Evolutionary conservation across 345 rosid species (phyloP).

Genomic region (Pseudoturritis turrita): DNA sequence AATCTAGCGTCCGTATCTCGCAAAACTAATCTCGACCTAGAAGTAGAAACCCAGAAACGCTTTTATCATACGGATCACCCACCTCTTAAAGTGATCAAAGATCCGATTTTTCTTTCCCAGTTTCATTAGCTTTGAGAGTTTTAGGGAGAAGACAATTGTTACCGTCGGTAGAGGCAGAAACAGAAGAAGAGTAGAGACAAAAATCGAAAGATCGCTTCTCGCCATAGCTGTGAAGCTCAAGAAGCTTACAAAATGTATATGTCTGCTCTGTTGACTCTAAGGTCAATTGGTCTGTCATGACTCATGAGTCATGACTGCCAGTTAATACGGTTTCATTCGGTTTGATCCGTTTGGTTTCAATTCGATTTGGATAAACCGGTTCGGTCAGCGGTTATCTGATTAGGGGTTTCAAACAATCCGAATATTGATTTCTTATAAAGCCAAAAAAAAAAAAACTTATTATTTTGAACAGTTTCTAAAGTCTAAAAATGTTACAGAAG

Average conservation of each 20-base stretch:
- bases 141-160: neutral
- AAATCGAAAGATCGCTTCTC: neutral
- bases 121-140: neutral
- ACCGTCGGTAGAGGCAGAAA: slow-evolving; percentile 8
- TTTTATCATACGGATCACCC: neutral
- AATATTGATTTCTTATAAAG: neutral
- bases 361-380: too few species aligned
- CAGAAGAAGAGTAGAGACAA: slow-evolving; percentile 9
- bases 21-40: neutral
- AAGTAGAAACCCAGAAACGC: neutral
- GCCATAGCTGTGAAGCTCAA: slow-evolving; percentile 18
- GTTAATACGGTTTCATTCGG: too few species aligned
- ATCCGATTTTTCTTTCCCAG: slow-evolving; percentile 10
- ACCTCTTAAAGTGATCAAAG: slow-evolving; percentile 10
- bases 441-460: neutral
- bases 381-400: too few species aligned
- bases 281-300: neutral
- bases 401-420: too few species aligned
- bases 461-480: neutral
- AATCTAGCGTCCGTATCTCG: neutral
- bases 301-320: neutral
- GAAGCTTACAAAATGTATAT: neutral
- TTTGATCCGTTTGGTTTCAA: too few species aligned
- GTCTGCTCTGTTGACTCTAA: neutral
- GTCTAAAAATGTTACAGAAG: slow-evolving; percentile 8